These are phyloP conservation scores for Emmonsia crescens DNA, from an alignment of 2,329 filamentous ascomycete genomes.

Conservation along the genomic window DNA sequence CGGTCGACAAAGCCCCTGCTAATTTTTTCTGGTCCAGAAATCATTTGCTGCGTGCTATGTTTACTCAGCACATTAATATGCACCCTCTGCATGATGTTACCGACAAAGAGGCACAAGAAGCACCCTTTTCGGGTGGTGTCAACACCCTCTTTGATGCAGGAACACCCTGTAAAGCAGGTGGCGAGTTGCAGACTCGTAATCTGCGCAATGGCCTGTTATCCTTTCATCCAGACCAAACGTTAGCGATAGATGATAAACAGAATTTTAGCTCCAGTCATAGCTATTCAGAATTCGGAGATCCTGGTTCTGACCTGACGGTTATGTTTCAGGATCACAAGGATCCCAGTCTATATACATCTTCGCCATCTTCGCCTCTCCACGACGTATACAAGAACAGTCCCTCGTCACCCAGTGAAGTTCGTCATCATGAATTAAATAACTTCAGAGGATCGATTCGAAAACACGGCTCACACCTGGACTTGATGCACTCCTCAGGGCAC, in stretches of 20 bases:
- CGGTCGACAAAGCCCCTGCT: constrained; percentile 12
- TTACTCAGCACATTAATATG: constrained; percentile 53
- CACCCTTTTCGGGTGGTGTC: constrained; percentile 19
- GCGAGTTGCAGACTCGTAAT: constrained; percentile 9
- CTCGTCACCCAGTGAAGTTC: constrained; percentile 26
- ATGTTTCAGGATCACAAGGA: constrained; percentile 16
- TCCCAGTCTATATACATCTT: constrained; percentile 16
- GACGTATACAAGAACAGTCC: constrained; percentile 27
- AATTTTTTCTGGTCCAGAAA: constrained; percentile 27
- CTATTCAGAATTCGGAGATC: constrained; percentile 6
- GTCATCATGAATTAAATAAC: constrained; percentile 32
- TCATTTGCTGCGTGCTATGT: constrained; percentile 50
- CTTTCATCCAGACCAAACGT: constrained; percentile 10
- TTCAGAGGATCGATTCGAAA: constrained; percentile 29
- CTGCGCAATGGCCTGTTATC: constrained; percentile 26
- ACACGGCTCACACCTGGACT: constrained; percentile 39
- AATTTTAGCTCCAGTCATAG: constrained; percentile 10
- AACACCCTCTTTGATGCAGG: constrained; percentile 13
- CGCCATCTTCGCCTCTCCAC: constrained; percentile 27
- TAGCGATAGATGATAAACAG: constrained; percentile 5
- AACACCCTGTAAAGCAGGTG: constrained; percentile 8
- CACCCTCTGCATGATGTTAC: constrained; percentile 42
- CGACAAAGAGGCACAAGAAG: constrained; percentile 36
- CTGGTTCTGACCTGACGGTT: constrained; percentile 11
- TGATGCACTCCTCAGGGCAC: constrained; percentile 45